Base-by-base conservation (phyloP, 2,329 filamentous ascomycete genomes). In the Colletotrichum euphorbiae region DNA sequence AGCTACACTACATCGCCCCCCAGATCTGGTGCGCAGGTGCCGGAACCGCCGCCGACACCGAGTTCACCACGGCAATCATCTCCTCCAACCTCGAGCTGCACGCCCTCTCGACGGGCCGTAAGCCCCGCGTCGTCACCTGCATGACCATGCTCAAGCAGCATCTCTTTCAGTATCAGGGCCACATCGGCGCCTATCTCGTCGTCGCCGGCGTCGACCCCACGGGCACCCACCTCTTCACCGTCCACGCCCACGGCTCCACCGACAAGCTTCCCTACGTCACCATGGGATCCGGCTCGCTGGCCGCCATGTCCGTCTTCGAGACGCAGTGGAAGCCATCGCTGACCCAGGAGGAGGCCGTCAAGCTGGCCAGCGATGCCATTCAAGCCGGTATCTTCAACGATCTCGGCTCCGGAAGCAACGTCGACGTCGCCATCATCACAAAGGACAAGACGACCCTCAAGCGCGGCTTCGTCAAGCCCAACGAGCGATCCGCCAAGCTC, bases 101-200 rank as follows among this genome's bases (percentile, higher is more conserved):
- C 85, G 89, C 95, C 62, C 91, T 99, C 75, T 98, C 94, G 64
- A 98, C 96, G 33, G 95, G 95, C 80, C 95, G 96, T 80, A 94
- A 96, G 82, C 95, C 96, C 69, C 94, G 96, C 78, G 97, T 99
- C 74, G 94, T 98, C 73, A 99, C 96, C 71, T 97, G 94, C 87
- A 99, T 99, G 96, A 99, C 96, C 58, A 91, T 99, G 86, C 91
- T 99, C 72, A 99, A 99, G 87, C 96, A 99, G 84, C 96, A 99
- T 81, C 92, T 99, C 71, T 99, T 99, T 91, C 91, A 93, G 75
- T 93, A 99, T 86, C 96, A 99, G 81, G 96, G 96, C 74, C 89
- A 99, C 84, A 97, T 99, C 74, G 96, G 97, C 74, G 96, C 96
- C 72, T 99, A 99, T 82, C 91, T 99, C 67, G 96, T 99, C 73